Conservation (phyloP, 768 basidiomycete species). For the Xanthoconium purpureum region DNA sequence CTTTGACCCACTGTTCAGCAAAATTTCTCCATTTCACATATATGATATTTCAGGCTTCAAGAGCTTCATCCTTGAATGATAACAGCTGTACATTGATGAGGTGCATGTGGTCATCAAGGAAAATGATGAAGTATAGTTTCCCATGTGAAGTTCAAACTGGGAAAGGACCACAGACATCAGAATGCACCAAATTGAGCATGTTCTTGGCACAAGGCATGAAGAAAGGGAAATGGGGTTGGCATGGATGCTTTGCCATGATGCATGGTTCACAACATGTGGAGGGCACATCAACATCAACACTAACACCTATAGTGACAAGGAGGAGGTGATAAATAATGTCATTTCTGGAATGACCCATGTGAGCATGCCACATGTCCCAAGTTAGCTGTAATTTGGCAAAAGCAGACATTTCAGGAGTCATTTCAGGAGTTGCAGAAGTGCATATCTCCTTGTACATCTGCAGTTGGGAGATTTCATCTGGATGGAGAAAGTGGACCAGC, state of each 20-base stretch:
- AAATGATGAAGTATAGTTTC: constrained; percentile 12
- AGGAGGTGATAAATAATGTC: background rate
- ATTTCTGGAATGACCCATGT: background rate
- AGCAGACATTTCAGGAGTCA: background rate
- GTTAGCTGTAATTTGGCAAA: rapidly evolving
- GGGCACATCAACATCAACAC: rapidly evolving
- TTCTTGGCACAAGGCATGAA: background rate
- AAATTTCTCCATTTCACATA: background rate
- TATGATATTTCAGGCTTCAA: background rate
- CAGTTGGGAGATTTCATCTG: no score
- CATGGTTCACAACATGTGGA: background rate
- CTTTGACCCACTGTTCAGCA: background rate
- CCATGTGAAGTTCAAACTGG: constrained; percentile 10
- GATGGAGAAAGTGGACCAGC: rapidly evolving
- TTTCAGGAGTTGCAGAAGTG: background rate
- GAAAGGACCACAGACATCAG: constrained; percentile 29
- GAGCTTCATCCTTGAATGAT: background rate
- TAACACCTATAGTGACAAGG: rapidly evolving
- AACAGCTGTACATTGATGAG: background rate
- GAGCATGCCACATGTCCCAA: background rate
- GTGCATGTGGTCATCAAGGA: constrained; percentile 14
- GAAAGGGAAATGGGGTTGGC: background rate
- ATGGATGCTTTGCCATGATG: background rate
- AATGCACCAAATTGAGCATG: constrained; percentile 26
- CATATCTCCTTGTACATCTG: no score